phyloP scores from a whole-genome alignment of 164 flowering plant species.

The Kalanchoe fedtschenkoi region DNA sequence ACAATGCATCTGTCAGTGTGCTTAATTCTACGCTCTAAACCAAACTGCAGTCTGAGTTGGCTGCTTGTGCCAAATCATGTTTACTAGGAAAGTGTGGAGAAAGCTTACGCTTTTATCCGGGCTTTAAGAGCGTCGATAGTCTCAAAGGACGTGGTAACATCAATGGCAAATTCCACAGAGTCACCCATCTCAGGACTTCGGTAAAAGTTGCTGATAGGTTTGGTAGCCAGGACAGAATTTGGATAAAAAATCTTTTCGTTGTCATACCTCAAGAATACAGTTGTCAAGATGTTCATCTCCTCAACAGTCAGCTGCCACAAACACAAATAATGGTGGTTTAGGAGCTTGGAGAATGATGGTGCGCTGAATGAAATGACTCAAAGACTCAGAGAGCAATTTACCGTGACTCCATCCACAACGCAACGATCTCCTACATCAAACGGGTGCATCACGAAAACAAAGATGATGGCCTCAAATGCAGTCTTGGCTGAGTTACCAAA shows the following conservation, averaged over 20 bases:
- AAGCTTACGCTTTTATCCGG: conserved; percentile 47
- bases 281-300: conserved; percentile 81
- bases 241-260: conserved; percentile 82
- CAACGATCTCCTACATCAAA: conserved; percentile 96
- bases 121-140: conserved; percentile 47
- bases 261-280: conserved; percentile 68
- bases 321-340: neutral
- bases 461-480: conserved; percentile 75
- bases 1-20: conserved; percentile 6
- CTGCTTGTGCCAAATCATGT: neutral
- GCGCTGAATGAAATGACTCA: neutral
- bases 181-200: conserved; percentile 85
- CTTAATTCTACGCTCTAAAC: neutral
- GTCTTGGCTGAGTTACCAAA: conserved; percentile 74
- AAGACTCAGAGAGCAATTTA: conserved; percentile 13
- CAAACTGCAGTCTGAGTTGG: neutral
- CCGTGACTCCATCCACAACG: conserved; percentile 92
- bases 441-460: conserved; percentile 89
- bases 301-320: conserved; percentile 74
- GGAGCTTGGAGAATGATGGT: conserved; percentile 5
- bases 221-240: conserved; percentile 55
- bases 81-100: neutral
- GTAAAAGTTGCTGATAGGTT: conserved; percentile 76
- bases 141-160: conserved; percentile 59
- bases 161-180: conserved; percentile 56